Evolutionary conservation across 805 yeast genomes (phyloP).

Genomic region (Metschnikowia sp.): DNA sequence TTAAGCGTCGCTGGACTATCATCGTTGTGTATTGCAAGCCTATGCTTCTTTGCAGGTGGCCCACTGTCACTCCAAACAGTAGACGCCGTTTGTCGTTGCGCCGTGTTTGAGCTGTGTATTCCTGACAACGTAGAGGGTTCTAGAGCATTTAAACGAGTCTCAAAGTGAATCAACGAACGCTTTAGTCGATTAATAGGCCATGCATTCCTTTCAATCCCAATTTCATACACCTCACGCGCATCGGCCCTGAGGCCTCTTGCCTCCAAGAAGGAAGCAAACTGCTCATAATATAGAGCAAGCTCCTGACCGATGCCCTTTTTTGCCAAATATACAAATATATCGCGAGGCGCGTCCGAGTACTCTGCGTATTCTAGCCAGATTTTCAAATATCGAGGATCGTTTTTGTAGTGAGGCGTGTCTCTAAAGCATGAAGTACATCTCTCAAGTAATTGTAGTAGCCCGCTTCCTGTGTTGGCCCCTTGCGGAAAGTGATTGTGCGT

Average conservation of each 20-base stretch:
- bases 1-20: conserved; percentile 5
- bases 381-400: conserved; percentile 76
- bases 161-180: conserved; percentile 42
- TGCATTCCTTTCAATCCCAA: conserved; percentile 60
- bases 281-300: conserved; percentile 73
- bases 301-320: conserved; percentile 66
- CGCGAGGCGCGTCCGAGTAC: conserved; percentile 65
- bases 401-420: conserved; percentile 63
- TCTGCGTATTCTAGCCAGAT: conserved; percentile 80
- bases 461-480: conserved; percentile 60
- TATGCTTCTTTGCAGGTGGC: conserved; percentile 21
- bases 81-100: conserved; percentile 18
- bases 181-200: conserved; percentile 50
- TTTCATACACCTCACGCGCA: conserved; percentile 56
- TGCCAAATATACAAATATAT: conserved; percentile 66
- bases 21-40: conserved; percentile 36
- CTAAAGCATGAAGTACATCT: conserved; percentile 67
- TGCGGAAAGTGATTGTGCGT: conserved; percentile 58
- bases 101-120: conserved; percentile 4
- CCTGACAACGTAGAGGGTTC: neutral
- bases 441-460: conserved; percentile 62
- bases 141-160: conserved; percentile 11
- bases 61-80: conserved; percentile 9
- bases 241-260: conserved; percentile 42
- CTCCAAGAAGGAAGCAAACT: conserved; percentile 66